phyloP scores from a whole-genome alignment of 495 filamentous ascomycete genomes.

The Trichodelitschia bisporula region DNA sequence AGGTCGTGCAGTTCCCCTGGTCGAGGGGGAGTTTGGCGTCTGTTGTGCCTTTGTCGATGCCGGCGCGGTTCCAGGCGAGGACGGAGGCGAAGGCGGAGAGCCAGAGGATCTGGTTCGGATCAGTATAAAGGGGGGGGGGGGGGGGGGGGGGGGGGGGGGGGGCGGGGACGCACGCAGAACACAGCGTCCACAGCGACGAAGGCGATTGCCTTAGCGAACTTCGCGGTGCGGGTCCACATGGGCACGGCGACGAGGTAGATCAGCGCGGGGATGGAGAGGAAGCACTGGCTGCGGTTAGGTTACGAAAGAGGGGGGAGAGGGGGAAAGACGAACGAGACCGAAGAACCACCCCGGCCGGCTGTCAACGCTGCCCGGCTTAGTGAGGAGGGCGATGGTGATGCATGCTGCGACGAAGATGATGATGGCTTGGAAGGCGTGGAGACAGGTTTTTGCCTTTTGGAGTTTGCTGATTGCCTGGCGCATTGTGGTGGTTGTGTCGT shows the following conservation, averaged over 20 bases:
- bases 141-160: background rate
- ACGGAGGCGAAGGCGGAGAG: constrained; percentile 59
- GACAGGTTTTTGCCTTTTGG: constrained; percentile 28
- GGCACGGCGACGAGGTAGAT: constrained; percentile 68
- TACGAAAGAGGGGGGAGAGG: background rate
- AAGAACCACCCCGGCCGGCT: constrained; percentile 54
- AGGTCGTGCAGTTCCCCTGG: constrained; percentile 22
- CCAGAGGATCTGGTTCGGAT: constrained; percentile 35
- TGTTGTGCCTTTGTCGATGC: constrained; percentile 13
- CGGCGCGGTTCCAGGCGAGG: constrained; percentile 35
- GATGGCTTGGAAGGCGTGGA: constrained; percentile 36
- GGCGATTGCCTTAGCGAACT: constrained; percentile 59
- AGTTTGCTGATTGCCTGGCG: constrained; percentile 11
- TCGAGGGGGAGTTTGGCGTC: constrained; percentile 10
- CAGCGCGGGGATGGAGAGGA: constrained; percentile 56
- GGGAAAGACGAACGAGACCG: constrained; percentile 27
- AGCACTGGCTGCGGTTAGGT: constrained; percentile 32
- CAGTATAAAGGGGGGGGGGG: background rate
- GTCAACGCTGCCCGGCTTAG: constrained; percentile 33
- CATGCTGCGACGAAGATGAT: constrained; percentile 46
- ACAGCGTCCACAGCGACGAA: constrained; percentile 51
- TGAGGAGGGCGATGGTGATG: constrained; percentile 50
- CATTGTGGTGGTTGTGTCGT: too few relatives aligned
- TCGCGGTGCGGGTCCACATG: constrained; percentile 56
- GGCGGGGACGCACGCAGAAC: constrained; percentile 23